Percentiles rank a stretch among this genome's conserved stretches.
These are phyloP conservation scores for Fusarium lateritium DNA, from an alignment of 2,329 filamentous ascomycete genomes.

Conservation along the genomic window DNA sequence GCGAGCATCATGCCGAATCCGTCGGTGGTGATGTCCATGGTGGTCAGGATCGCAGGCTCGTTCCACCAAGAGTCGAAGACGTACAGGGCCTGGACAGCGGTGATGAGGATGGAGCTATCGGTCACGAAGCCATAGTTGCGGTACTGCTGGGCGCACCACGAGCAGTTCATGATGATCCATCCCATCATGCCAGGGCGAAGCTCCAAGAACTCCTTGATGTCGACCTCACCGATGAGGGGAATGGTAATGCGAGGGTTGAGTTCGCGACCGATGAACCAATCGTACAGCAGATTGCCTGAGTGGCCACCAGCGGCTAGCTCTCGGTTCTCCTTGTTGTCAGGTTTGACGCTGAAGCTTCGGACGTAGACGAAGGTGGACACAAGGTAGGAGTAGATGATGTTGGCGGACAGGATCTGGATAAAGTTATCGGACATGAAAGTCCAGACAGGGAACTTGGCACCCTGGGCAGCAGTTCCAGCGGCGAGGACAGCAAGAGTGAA, in stretches of 20 bases:
- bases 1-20: constrained; percentile 96
- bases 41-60: constrained; percentile 90
- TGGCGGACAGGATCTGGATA: constrained; percentile 85
- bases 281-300: constrained; percentile 88
- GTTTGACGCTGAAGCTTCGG: constrained; percentile 84
- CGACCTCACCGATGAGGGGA: constrained; percentile 85
- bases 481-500: constrained; percentile 79
- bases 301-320: constrained; percentile 87
- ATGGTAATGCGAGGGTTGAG: constrained; percentile 89
- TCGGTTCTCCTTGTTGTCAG: constrained; percentile 79
- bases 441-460: constrained; percentile 89
- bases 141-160: constrained; percentile 91
- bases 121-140: constrained; percentile 85
- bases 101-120: constrained; percentile 87
- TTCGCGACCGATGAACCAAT: constrained; percentile 97
- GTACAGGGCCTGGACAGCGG: constrained; percentile 84
- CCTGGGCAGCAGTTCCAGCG: constrained; percentile 82
- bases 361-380: constrained; percentile 86
- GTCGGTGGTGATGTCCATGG: constrained; percentile 93
- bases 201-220: constrained; percentile 92
- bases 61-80: constrained; percentile 88
- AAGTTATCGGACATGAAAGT: constrained; percentile 95
- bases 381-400: constrained; percentile 80
- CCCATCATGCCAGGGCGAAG: constrained; percentile 92
- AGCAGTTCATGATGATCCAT: constrained; percentile 88